Evolutionary conservation across 257 asterid genomes (phyloP).

Genomic region (Eustoma russellianum): DNA sequence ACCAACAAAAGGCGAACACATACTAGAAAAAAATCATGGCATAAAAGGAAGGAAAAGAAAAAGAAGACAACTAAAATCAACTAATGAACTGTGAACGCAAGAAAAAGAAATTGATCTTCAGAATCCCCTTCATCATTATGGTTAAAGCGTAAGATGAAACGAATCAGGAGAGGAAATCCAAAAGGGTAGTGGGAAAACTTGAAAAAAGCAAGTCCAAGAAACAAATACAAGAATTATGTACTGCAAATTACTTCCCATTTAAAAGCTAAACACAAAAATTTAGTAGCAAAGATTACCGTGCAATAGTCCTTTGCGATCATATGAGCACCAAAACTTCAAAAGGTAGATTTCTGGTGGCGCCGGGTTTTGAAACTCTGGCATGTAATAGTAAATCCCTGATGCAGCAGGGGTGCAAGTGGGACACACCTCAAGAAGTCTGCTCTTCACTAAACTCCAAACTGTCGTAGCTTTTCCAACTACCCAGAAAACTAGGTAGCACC

Average conservation of each 20-base stretch:
- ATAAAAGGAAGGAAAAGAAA: background rate
- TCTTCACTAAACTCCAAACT: slow-evolving; percentile 49
- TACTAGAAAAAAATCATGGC: background rate
- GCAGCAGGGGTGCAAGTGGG: slow-evolving; percentile 64
- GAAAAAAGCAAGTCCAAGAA: background rate
- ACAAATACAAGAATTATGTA: background rate
- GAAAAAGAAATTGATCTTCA: too few species aligned
- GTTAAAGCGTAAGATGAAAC: too few species aligned
- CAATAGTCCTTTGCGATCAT: slow-evolving; percentile 52
- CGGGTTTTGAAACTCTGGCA: slow-evolving; percentile 56
- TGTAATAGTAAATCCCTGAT: slow-evolving; percentile 44
- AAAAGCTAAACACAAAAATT: slow-evolving; percentile 1
- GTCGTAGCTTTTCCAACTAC: slow-evolving; percentile 47
- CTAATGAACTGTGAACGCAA: too few species aligned
- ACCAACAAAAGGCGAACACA: background rate
- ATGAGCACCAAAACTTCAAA: slow-evolving; percentile 58
- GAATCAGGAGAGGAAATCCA: background rate
- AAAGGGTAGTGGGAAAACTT: background rate
- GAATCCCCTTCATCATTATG: too few species aligned
- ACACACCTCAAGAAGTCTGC: slow-evolving; percentile 57
- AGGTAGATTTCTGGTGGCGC: slow-evolving; percentile 41
- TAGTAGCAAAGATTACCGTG: slow-evolving; percentile 40
- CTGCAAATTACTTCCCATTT: background rate
- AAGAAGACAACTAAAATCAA: background rate
- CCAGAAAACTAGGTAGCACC: slow-evolving; percentile 81